These are phyloP conservation scores for Pterulicium gracile DNA, from an alignment of 1,284 basidiomycete genomes.

Conservation along the genomic window DNA sequence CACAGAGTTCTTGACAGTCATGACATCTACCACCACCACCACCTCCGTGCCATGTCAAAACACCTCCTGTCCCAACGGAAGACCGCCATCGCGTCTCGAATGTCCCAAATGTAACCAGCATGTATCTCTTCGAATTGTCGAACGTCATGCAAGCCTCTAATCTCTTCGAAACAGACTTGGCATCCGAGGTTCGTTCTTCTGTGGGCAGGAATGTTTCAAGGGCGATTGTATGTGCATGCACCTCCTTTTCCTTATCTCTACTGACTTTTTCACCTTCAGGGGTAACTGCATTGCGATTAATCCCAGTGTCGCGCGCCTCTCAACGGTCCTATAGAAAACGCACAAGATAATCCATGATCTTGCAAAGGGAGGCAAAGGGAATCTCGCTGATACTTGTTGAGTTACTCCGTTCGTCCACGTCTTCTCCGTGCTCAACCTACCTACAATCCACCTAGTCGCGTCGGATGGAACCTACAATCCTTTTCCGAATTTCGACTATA, in stretches of 20 bases:
- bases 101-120: conserved; percentile 80
- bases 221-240: conserved; percentile 71
- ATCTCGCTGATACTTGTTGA: conserved; percentile 19
- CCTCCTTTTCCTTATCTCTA: conserved; percentile 12
- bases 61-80: conserved; percentile 56
- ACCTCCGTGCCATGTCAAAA: conserved; percentile 51
- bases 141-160: not conserved
- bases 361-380: conserved; percentile 29
- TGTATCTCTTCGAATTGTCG: conserved; percentile 15
- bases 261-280: conserved; percentile 4
- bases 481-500: conserved; percentile 55
- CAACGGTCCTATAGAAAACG: conserved; percentile 47
- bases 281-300: too few species aligned
- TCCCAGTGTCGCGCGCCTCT: not conserved
- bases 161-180: conserved; percentile 41
- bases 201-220: conserved; percentile 81
- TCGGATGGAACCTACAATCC: conserved; percentile 67
- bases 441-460: not conserved
- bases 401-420: too few species aligned
- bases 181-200: conserved; percentile 76
- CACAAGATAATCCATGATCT: conserved; percentile 70
- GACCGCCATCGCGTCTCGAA: conserved; percentile 66
- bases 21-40: conserved; percentile 11
- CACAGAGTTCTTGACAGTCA: too few species aligned
- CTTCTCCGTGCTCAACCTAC: conserved; percentile 4